Evolutionary conservation across 2,329 filamentous ascomycete genomes (phyloP).

Genomic region (Cercospora sp.): DNA sequence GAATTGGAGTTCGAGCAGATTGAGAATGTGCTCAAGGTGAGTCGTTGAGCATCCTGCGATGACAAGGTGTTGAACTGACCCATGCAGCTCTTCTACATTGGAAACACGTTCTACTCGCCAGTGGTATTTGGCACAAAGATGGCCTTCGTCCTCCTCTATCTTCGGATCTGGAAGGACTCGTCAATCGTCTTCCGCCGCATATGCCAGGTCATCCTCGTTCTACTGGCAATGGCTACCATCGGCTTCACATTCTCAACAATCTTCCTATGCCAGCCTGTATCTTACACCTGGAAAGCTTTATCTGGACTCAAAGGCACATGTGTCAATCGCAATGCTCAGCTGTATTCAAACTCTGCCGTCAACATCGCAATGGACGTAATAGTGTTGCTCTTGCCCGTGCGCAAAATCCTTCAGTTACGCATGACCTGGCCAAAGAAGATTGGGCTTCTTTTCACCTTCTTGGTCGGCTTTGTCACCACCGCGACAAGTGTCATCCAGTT

Average conservation of each 20-base stretch:
- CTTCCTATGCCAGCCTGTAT: constrained; percentile 23
- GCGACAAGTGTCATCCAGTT: constrained; percentile 18
- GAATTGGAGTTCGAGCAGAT: constrained; percentile 7
- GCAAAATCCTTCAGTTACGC: constrained; percentile 20
- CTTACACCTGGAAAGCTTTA: constrained; percentile 20
- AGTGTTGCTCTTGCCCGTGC: constrained; percentile 25
- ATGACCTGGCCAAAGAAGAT: constrained; percentile 23
- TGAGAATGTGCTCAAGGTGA: constrained; percentile 8
- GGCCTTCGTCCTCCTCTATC: constrained; percentile 23
- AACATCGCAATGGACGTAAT: constrained; percentile 22
- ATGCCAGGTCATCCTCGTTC: constrained; percentile 21
- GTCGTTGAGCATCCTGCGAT: not conserved
- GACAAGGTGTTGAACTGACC: not conserved
- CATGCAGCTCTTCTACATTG: constrained; percentile 21
- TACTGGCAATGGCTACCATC: constrained; percentile 16
- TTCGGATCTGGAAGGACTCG: constrained; percentile 25
- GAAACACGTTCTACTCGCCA: constrained; percentile 23
- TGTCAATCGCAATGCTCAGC: constrained; percentile 17
- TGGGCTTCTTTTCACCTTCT: constrained; percentile 20
- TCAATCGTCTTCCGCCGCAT: constrained; percentile 19
- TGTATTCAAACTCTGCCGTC: constrained; percentile 21
- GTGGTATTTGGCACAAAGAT: constrained; percentile 25
- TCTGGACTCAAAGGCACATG: constrained; percentile 17
- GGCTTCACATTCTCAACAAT: constrained; percentile 24
- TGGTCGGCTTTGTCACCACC: constrained; percentile 22